These are phyloP conservation scores for Penicillium verrucosum DNA, from an alignment of 2,329 filamentous ascomycete genomes.

Conservation along the genomic window DNA sequence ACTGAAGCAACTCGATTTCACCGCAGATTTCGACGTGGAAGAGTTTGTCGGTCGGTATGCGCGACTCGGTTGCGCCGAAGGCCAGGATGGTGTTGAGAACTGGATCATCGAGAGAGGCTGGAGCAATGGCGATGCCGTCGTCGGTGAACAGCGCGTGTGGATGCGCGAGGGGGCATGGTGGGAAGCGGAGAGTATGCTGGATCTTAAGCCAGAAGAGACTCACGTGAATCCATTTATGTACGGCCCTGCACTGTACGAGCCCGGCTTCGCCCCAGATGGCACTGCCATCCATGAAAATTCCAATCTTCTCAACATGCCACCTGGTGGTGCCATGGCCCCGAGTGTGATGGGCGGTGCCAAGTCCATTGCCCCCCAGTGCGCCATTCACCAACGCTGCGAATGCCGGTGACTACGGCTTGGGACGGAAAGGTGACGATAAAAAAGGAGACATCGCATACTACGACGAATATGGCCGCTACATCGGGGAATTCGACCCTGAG, in stretches of 20 bases:
- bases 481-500: conserved; percentile 71
- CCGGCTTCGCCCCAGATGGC: conserved; percentile 65
- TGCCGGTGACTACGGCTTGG: conserved; percentile 83
- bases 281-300: conserved; percentile 57
- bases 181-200: conserved; percentile 95
- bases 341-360: conserved; percentile 53
- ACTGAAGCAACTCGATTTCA: conserved; percentile 89
- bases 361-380: conserved; percentile 48
- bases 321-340: conserved; percentile 50
- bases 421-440: conserved; percentile 75
- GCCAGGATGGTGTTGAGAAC: conserved; percentile 86
- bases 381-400: conserved; percentile 50
- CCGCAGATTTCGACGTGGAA: conserved; percentile 90
- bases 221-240: conserved; percentile 49
- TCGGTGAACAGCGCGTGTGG: conserved; percentile 91
- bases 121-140: conserved; percentile 94
- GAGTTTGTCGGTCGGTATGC: conserved; percentile 85
- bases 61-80: conserved; percentile 80
- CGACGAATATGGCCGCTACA: conserved; percentile 64
- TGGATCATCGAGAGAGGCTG: conserved; percentile 94
- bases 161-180: conserved; percentile 93
- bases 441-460: conserved; percentile 70
- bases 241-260: conserved; percentile 62
- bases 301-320: conserved; percentile 54
- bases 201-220: conserved; percentile 68